These are phyloP conservation scores for Pythium aphanidermatum DNA, from an alignment of 352 stramenopile species.

Conservation along the genomic window DNA sequence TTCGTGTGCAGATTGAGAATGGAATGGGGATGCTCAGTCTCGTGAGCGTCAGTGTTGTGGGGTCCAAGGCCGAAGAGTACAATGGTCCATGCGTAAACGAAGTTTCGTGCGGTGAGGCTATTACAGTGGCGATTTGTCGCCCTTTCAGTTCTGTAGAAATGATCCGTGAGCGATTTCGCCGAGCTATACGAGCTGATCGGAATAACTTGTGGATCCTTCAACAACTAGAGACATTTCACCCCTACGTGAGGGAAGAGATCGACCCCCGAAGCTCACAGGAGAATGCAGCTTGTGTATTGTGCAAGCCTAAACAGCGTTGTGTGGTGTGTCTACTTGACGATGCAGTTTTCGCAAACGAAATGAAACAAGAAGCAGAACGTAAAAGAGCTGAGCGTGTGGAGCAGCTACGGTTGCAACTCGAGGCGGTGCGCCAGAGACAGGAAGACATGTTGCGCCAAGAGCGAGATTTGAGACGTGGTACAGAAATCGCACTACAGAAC, in stretches of 20 bases:
- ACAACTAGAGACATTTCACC: constrained; percentile 65
- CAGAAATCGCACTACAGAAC: not conserved
- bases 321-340: constrained; percentile 24
- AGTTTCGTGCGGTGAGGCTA: constrained; percentile 44
- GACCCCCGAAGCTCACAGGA: no score
- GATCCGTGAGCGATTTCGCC: constrained; percentile 48
- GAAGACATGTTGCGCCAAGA: constrained; percentile 9
- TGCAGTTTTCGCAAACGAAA: constrained; percentile 12
- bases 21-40: constrained; percentile 44
- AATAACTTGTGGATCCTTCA: constrained; percentile 37
- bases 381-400: constrained; percentile 17
- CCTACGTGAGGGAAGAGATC: constrained; percentile 24
- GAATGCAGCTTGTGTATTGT: constrained; percentile 27
- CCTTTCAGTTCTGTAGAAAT: constrained; percentile 28
- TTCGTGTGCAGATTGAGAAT: constrained; percentile 63
- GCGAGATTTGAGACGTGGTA: constrained; percentile 1
- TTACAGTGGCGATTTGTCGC: constrained; percentile 52
- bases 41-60: constrained; percentile 39
- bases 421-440: constrained; percentile 7
- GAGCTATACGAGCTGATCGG: constrained; percentile 45
- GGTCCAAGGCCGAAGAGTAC: constrained; percentile 32
- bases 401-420: constrained; percentile 8
- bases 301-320: constrained; percentile 19
- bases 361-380: constrained; percentile 6
- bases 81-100: constrained; percentile 50